phyloP scores from a whole-genome alignment of 108 stramenopile genomes.

The Cyclotella choctawhatcheeana region DNA sequence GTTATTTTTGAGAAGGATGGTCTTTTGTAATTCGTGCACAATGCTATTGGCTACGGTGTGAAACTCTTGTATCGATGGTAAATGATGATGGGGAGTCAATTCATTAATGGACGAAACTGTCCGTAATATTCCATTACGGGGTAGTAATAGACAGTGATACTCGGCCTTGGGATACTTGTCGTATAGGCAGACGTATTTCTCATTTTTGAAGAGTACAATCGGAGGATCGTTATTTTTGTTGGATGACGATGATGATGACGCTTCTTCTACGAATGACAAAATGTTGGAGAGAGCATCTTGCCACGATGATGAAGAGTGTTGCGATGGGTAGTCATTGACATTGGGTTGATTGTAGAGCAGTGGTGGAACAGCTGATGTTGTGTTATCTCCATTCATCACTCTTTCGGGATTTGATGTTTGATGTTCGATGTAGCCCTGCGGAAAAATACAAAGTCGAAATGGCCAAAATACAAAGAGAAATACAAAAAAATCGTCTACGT shows the following conservation, averaged over 20 bases:
- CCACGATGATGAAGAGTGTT: constrained; percentile 18
- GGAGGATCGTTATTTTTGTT: too few relatives aligned
- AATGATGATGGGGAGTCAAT: constrained; percentile 37
- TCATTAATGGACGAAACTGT: constrained; percentile 28
- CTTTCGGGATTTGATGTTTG: too few relatives aligned
- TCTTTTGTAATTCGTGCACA: constrained; percentile 1
- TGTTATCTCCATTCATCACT: background rate
- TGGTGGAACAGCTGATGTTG: constrained; percentile 6
- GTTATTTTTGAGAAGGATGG: background rate
- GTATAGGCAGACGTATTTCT: constrained; percentile 37
- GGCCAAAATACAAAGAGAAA: too few relatives aligned
- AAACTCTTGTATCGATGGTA: constrained; percentile 31
- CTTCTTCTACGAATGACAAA: constrained; percentile 14
- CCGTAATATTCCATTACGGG: background rate
- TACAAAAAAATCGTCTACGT: too few relatives aligned
- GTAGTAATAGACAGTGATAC: constrained; percentile 36
- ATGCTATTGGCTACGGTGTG: constrained; percentile 22
- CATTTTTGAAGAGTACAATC: constrained; percentile 24
- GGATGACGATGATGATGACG: background rate
- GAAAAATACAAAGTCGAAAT: too few relatives aligned
- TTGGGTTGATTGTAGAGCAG: constrained; percentile 20
- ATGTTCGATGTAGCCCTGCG: too few relatives aligned
- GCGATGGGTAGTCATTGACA: constrained; percentile 19
- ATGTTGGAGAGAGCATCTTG: constrained; percentile 20
- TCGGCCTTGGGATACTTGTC: constrained; percentile 44